Evolutionary conservation across 1,139 yeast species (phyloP), one percentile per base, ranked within the genome.

Genomic region (Geotrichum macrosporum): DNA sequence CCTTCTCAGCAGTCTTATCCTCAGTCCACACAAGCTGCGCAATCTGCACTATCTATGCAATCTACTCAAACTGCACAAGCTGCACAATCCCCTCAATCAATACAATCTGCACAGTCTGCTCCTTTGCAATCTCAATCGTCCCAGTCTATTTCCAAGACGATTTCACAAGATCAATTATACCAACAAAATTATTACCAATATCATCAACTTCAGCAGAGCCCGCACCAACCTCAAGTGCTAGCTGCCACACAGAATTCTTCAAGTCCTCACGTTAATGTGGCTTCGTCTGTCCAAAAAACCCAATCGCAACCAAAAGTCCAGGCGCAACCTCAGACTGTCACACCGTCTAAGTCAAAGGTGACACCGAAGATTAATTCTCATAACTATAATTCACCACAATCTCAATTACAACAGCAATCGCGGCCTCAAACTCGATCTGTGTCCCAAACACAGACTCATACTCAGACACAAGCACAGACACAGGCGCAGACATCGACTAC

Each of bases 1-100:
- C 47, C 47, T 5, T 44, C 47, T 9, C 47, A 44, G 33, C 36
- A 31, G 19, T 31, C 37, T 8, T 32, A 32, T 15, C 13, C 33
- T 30, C 33, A 30, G 13, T n/a, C 33, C n/a, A 12, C 33, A 12
- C 16, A 30, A 8, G n/a, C n/a, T 13, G n/a, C n/a, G n/a, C n/a
- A n/a, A n/a, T n/a, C n/a, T n/a, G n/a, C n/a, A n/a, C n/a, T n/a
- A n/a, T n/a, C n/a, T n/a, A n/a, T n/a, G n/a, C n/a, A n/a, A n/a
- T n/a, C n/a, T n/a, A 9, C 33, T 30, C 33, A 30, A 13, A 12
- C 33, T 9, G 33, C 33, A 13, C 16, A 30, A 24, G 27, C 16
- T 20, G n/a, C n/a, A n/a, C n/a, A n/a, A n/a, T n/a, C n/a, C n/a
- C n/a, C n/a, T n/a, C n/a, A n/a, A n/a, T n/a, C n/a, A n/a, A 20